Base-by-base conservation (phyloP, 2,329 filamentous ascomycete genomes). In the Colletotrichum agaves region DNA sequence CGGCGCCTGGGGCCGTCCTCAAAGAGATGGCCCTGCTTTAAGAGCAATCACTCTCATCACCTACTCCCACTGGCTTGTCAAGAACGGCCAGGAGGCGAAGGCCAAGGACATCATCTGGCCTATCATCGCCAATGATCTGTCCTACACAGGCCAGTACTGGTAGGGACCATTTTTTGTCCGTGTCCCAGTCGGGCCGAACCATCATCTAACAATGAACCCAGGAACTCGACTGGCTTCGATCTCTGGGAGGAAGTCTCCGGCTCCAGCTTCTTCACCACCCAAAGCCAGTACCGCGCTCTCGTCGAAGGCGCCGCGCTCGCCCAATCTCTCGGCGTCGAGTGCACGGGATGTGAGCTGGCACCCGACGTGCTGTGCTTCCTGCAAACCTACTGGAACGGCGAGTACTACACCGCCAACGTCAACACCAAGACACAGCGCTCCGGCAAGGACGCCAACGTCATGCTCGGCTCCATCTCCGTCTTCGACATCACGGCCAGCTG, bases 171-270 rank as follows among this genome's bases (percentile, higher is more conserved):
- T 10, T 11, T 39, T 53, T 23, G 39, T 19, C n/a, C 15, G 13
- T 8, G 1, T 44, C 41, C 41, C 17, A 44, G 7, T 8, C 12
- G 7, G 4, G 13, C 41, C 41, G 21, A 39, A 13, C 12, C 6
- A 39, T 37, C 4, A 19, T 17, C 50, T 53, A 17, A 53, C 17
- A 21, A 21, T 7, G 7, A 35, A 19, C 33, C n/a, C 17, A 76
- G 74, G 74, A 87, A 85, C 68, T 79, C 83, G 60, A 84, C 84
- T 4, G 84, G 83, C 5, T 89, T 85, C 70, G 87, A 90, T 71
- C 78, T 89, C 2, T 89, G 87, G 87, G 87, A 90, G 72, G 87
- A 89, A 72, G 81, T 88, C 17, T 79, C 80, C 19, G 85, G 86
- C 27, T 83, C 83, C 0, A 87, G 85, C 3, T 89, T 88, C 79